Base-by-base conservation (phyloP, 306 rosid genomes). In the Cicer bijugum region DNA sequence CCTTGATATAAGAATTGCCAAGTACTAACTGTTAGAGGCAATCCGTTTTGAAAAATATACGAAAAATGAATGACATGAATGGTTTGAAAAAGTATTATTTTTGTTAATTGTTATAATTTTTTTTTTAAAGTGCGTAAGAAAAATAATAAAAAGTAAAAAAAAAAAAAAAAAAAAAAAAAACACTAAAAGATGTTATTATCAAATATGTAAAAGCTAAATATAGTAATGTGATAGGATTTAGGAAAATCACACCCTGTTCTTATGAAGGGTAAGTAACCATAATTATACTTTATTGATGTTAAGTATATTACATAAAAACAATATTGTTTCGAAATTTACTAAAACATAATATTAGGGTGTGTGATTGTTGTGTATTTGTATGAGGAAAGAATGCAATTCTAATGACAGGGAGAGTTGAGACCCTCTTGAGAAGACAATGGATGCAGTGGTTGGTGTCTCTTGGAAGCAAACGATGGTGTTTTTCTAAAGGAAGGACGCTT, bases 401-500 rank as follows among this genome's bases (percentile, higher is more conserved):
- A 91, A 46, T 74, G 84, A 51, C 82, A 42, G 6, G 97, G 98
- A 45, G 98, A 93, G 83, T 86, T 84, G 78, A 93, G 92, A 69
- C 88, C 94, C 81, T 89, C 96, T 78, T 88, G 96, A 55, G 78
- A 83, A 69, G 97, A 90, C 85, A 91, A 53, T 6, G 98, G 82
- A 75, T 84, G 86, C 66, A 88, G 82, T 45, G 96, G 68, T 60
- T 85, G 88, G 47, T 91, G 94, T 74, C 96, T 86, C 72, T 77
- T 89, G 46, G 96, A 88, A 78, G 98, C 82, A 83, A 89, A 88
- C 45, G 91, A 16, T 3, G 85, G 80, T 10, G 82, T 64, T 79
- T 82, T 91, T 75, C 90, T 81, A 80, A 95, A 91, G 2, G 99
- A 95, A 38, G 99, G 88, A 35, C 96, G 86, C 76, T 85, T 95